Conservation (phyloP, 2,329 filamentous ascomycete species). For the Fusarium sublunatum region DNA sequence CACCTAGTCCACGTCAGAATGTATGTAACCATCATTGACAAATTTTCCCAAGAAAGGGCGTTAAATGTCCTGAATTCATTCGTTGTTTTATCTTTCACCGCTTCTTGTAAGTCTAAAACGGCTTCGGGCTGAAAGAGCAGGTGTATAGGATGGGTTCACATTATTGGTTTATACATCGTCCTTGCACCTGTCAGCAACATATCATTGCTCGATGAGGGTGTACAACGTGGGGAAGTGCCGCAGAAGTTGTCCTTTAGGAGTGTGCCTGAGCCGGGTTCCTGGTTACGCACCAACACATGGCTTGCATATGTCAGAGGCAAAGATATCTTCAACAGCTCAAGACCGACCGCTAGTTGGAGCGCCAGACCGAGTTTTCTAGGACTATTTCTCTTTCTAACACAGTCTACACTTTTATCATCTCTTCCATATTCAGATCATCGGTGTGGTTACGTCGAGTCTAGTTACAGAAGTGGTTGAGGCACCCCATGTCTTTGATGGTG, state of each 20-base stretch:
- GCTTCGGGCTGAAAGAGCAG: slow-evolving; percentile 1
- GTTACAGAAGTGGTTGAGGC: slow-evolving; percentile 6
- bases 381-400: neutral
- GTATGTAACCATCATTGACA: slow-evolving; percentile 1
- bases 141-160: neutral
- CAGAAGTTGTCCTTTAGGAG: neutral
- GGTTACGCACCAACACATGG: slow-evolving; percentile 14
- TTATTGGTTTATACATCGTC: slow-evolving; percentile 18
- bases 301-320: slow-evolving; percentile 20
- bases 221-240: neutral
- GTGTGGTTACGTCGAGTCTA: slow-evolving; percentile 9
- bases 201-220: neutral
- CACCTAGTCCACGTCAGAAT: neutral
- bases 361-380: slow-evolving; percentile 5
- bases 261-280: neutral
- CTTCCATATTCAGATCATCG: neutral
- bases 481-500: slow-evolving; percentile 5
- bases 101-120: slow-evolving; percentile 1
- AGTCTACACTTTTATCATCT: slow-evolving; percentile 2
- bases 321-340: slow-evolving; percentile 6
- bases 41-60: slow-evolving; percentile 4
- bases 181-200: slow-evolving; percentile 14
- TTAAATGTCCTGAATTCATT: neutral
- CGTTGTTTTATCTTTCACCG: slow-evolving; percentile 1
- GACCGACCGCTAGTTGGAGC: slow-evolving; percentile 14